Evolutionary conservation across 176 grass and related monocot genomes (phyloP), one percentile per base, ranked within the genome.

Genomic region (Musa troglodytarum): DNA sequence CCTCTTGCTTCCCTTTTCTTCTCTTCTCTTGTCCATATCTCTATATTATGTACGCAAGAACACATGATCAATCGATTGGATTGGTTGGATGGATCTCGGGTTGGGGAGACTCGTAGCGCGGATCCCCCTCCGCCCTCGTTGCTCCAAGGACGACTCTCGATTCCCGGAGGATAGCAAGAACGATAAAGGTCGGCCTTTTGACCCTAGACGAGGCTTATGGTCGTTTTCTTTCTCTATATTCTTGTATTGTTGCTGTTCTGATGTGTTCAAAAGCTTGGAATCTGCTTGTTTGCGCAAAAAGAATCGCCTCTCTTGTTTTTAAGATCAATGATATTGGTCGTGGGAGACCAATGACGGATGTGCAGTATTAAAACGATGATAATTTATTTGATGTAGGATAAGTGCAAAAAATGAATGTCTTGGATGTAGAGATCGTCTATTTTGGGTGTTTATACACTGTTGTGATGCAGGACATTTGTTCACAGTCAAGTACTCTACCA

Each of bases 111-210:
- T 92, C 54, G 67, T 64, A 50, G 78, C 81, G 21, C 72, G 86
- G 21, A 76, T 85, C 9, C 71, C 77, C 16, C 69, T 81, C 21
- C 78, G 71, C 25, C 88, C 90, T 81, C 90, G 95, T 72, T 94
- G 95, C 78, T 99, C 90, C 8, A 75, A 77, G 65, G 79, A 76
- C 55, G 78, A 83, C 51, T 67, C 57, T 15, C 80, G 71, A 34
- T 67, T 68, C 10, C 86, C 84, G 12, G 82, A 89, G 23, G 86
- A 84, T 59, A 84, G 86, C 57, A 83, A 84, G 67, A 83, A 80
- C 59, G 77, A 87, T 68, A 82, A 89, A 88, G 90, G 93, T 92
- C 52, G 24, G 16, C 9, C 29, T 52, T 28, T 21, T 58, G 13
- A 8, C 49, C 28, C 12, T 1, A 17, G n/a, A 10, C 15, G 16